Conservation (phyloP, 2,329 filamentous ascomycete genomes). For the Fusarium phyllophilum region DNA sequence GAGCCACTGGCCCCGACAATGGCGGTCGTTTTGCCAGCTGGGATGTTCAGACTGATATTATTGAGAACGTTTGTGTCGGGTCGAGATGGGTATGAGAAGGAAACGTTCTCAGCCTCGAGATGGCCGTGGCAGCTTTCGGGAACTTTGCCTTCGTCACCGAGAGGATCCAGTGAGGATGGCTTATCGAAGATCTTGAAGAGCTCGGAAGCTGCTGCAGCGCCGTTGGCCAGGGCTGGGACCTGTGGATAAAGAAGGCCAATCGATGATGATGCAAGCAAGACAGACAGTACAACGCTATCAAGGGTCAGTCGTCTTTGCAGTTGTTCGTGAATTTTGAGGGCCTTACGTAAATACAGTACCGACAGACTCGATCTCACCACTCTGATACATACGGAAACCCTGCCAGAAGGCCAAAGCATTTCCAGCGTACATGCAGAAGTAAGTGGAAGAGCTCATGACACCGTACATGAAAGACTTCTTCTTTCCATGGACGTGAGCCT, state of each 20-base stretch:
- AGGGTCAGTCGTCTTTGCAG: not conserved
- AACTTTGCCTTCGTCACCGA: not conserved
- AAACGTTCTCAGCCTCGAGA: constrained; percentile 65
- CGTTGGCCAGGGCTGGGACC: constrained; percentile 20
- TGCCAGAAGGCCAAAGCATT: constrained; percentile 57
- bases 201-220: constrained; percentile 25
- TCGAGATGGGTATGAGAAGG: constrained; percentile 73
- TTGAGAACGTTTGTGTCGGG: constrained; percentile 67
- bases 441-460: constrained; percentile 50
- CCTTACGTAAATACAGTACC: constrained; percentile 53
- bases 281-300: constrained; percentile 20
- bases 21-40: constrained; percentile 71
- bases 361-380: constrained; percentile 49
- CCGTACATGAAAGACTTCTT: constrained; percentile 52
- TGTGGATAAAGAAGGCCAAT: constrained; percentile 25
- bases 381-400: constrained; percentile 50
- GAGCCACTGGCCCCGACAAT: constrained; percentile 76
- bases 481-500: constrained; percentile 48
- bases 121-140: constrained; percentile 44
- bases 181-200: constrained; percentile 28
- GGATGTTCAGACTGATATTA: constrained; percentile 62
- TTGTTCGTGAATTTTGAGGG: rapidly evolving
- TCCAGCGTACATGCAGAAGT: constrained; percentile 52
- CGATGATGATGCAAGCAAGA: constrained; percentile 23
- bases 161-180: constrained; percentile 22